These are phyloP conservation scores for Cryptomeria japonica DNA, from an alignment of 75 land plant species.

Conservation along the genomic window DNA sequence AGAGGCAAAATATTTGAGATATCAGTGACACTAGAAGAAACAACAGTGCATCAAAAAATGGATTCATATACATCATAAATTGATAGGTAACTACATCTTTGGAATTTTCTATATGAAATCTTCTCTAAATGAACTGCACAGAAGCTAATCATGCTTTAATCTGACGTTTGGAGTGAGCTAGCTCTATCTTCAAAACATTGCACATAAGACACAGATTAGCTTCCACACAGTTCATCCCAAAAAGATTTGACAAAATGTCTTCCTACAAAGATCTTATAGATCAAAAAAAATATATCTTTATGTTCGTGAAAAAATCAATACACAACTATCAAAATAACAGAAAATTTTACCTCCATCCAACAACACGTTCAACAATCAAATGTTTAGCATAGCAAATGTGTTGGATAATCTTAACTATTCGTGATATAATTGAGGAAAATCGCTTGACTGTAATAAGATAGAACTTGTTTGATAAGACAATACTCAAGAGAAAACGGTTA, in stretches of 20 bases:
- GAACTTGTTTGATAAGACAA: background rate
- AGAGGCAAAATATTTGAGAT: background rate
- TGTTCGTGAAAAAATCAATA: slow-evolving; percentile 3
- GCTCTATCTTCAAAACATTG: background rate
- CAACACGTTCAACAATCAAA: background rate
- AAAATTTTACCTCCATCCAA: background rate
- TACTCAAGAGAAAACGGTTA: background rate
- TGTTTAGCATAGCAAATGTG: background rate
- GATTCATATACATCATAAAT: background rate
- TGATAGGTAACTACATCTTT: background rate
- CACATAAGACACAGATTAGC: background rate
- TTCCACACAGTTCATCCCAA: background rate
- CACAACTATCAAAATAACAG: background rate
- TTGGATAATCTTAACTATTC: background rate
- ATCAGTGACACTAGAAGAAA: background rate
- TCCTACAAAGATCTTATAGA: background rate
- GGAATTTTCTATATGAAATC: background rate
- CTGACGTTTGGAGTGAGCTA: background rate
- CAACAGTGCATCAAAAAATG: background rate
- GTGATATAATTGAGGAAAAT: background rate
- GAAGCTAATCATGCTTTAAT: background rate
- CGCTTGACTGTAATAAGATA: background rate
- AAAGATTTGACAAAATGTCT: background rate
- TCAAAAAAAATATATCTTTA: background rate
- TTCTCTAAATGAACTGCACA: background rate